Conservation (phyloP, 306 rosid species). For the Sicyos baderoa region DNA sequence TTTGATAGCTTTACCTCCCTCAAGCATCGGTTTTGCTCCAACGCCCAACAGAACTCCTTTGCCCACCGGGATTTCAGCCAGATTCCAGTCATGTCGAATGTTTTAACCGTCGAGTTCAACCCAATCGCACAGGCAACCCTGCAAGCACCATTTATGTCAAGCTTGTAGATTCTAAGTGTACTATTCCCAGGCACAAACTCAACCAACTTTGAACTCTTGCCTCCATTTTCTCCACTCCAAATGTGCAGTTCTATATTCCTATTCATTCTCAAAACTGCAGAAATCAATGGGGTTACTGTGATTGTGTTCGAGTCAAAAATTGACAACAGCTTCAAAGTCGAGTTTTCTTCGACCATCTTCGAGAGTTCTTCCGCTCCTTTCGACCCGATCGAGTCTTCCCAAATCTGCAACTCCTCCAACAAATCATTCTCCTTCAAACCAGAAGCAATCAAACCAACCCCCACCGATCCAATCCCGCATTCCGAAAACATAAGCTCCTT, state of each 20-base stretch:
- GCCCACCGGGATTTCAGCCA: slow-evolving; percentile 77
- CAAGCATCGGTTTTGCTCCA: slow-evolving; percentile 66
- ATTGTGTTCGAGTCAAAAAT: slow-evolving; percentile 60
- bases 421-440: slow-evolving; percentile 58
- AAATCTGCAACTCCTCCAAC: slow-evolving; percentile 76
- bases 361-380: slow-evolving; percentile 85
- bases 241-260: slow-evolving; percentile 72
- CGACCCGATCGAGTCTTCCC: slow-evolving; percentile 97
- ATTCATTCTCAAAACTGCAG: slow-evolving; percentile 82
- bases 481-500: slow-evolving; percentile 80
- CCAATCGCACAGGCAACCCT: slow-evolving; percentile 74
- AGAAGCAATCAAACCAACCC: slow-evolving; percentile 63
- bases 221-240: slow-evolving; percentile 75
- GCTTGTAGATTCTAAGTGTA: slow-evolving; percentile 60
- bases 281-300: slow-evolving; percentile 73
- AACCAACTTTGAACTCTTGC: slow-evolving; percentile 62
- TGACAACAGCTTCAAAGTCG: slow-evolving; percentile 59
- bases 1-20: slow-evolving; percentile 64
- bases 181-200: slow-evolving; percentile 71
- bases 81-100: slow-evolving; percentile 74
- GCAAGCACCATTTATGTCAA: slow-evolving; percentile 60
- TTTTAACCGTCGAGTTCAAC: slow-evolving; percentile 69
- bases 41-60: slow-evolving; percentile 71
- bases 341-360: slow-evolving; percentile 84
- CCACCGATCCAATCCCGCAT: slow-evolving; percentile 55